Evolutionary conservation across 331 rosid genomes (phyloP), one percentile per base, ranked within the genome.

Genomic region (Acacia pycnantha): DNA sequence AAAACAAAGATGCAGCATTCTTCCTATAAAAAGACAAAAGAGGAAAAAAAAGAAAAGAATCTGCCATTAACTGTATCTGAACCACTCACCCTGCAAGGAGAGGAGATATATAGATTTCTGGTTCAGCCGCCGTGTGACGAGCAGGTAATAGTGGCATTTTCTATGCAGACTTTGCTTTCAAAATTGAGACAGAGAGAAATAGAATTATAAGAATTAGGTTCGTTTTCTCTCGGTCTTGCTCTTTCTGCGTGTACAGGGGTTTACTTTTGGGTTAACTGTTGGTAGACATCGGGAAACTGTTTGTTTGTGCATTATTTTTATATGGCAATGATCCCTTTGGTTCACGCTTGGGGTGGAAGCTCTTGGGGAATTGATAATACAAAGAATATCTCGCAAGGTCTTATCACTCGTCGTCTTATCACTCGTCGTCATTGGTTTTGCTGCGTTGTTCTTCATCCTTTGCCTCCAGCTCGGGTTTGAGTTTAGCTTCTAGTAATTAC

Each of bases 241-340:
- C 61, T 4, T 21, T 18, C 40, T 64, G 33, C n/a, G 51, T 19
- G 26, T 11, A 10, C 47, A 14, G 75, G 29, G 5, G 27, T 56
- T 56, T 77, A 6, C 13, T 37, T 35, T 27, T 77, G 41, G 74
- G 62, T 47, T 64, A 29, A 8, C 43, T 73, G 44, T 50, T 46
- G n/a, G n/a, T 12, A 37, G 27, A 67, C 8, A 51, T 9, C 37
- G 43, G 41, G 19, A 40, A 48, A 65, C 19, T 64, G n/a, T 44
- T 41, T 56, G 29, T 19, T 41, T 43, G 22, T 43, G 31, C 27
- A 56, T 37, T n/a, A 22, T 41, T 56, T n/a, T 35, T 22, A 70
- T 54, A 85, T 85, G 86, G 79, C 83, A 67, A 56, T 79, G 6
- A 33, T 54, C 21, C 51, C 76, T 0, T 82, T 46, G 66, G 70